Evolutionary conservation across 2,329 filamentous ascomycete genomes (phyloP).

Genomic region (Magnaporthiopsis incrustans): DNA sequence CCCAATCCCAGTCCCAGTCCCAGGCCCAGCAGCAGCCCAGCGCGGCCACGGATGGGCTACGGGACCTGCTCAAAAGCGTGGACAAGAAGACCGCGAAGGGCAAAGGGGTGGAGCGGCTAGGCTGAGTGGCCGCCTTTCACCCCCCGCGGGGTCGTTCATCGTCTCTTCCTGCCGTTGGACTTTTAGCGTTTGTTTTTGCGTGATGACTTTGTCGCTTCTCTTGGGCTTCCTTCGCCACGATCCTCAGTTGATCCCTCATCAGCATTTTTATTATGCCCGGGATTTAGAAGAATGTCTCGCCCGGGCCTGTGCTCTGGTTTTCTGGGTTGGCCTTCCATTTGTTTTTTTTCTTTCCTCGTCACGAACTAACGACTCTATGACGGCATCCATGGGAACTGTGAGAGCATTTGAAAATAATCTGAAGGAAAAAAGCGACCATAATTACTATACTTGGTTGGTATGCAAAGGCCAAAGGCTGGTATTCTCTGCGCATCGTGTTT

Average conservation of each 20-base stretch:
- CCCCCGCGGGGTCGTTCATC: no score
- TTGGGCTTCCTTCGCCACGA: background rate
- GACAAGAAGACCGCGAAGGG: conserved; percentile 19
- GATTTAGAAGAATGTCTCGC: background rate
- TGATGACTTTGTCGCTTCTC: background rate
- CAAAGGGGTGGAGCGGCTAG: conserved; percentile 15
- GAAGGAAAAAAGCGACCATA: no score
- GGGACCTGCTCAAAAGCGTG: conserved; percentile 38
- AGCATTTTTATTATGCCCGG: background rate
- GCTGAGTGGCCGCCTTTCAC: background rate
- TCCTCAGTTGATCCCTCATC: background rate
- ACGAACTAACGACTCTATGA: background rate
- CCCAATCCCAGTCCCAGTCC: background rate
- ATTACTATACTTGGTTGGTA: background rate
- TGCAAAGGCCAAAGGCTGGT: background rate
- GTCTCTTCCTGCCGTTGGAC: background rate
- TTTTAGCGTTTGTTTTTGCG: background rate
- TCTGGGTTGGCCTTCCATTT: background rate
- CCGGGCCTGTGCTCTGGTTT: background rate
- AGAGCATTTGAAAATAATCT: background rate
- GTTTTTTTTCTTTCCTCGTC: background rate
- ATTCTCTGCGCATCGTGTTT: background rate
- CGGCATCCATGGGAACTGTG: background rate
- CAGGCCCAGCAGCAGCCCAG: conserved; percentile 18
- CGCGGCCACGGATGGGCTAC: conserved; percentile 49